A percentile compares a stretch with the other conserved stretches of the same genome.
Evolutionary conservation across 2,329 filamentous ascomycete genomes (phyloP).

Genomic region (Boeremia exigua): DNA sequence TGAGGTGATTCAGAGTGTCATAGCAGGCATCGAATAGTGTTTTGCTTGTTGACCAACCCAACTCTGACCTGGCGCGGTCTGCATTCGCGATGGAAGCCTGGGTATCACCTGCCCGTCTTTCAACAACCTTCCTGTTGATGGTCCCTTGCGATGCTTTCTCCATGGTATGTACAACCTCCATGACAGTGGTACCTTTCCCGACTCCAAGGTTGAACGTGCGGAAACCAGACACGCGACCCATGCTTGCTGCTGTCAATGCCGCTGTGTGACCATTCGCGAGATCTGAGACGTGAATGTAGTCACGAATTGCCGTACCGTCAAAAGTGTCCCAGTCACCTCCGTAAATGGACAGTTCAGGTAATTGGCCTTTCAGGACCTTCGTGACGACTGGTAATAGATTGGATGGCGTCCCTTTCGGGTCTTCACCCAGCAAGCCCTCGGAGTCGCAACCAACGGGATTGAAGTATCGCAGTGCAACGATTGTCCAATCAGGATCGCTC

Average conservation of each 20-base stretch:
- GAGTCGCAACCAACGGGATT: constrained; percentile 68
- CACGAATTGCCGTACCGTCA: constrained; percentile 68
- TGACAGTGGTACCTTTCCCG: not conserved
- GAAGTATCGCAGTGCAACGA: constrained; percentile 66
- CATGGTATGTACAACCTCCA: constrained; percentile 1
- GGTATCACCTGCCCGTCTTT: too few relatives aligned
- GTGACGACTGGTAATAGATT: constrained; percentile 68
- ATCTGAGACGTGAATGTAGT: constrained; percentile 72
- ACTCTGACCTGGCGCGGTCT: too few relatives aligned
- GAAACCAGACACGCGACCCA: not conserved
- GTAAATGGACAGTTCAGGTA: constrained; percentile 60
- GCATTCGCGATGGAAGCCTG: too few relatives aligned
- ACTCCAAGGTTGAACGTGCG: not conserved
- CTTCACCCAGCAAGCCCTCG: constrained; percentile 65
- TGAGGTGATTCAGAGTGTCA: too few relatives aligned
- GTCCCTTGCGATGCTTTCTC: too few relatives aligned
- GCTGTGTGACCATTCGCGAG: constrained; percentile 69
- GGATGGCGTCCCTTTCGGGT: constrained; percentile 63
- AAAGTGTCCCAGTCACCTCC: constrained; percentile 67
- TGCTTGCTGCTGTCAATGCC: constrained; percentile 42
- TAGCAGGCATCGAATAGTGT: too few relatives aligned
- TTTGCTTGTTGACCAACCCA: too few relatives aligned
- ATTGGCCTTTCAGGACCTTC: constrained; percentile 61
- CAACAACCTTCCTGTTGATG: too few relatives aligned
- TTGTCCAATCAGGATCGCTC: constrained; percentile 65